A percentile compares a stretch with the other conserved stretches of the same genome.
Evolutionary conservation across 1,139 yeast species (phyloP).

Genomic region (Suhomyces coccinellae): DNA sequence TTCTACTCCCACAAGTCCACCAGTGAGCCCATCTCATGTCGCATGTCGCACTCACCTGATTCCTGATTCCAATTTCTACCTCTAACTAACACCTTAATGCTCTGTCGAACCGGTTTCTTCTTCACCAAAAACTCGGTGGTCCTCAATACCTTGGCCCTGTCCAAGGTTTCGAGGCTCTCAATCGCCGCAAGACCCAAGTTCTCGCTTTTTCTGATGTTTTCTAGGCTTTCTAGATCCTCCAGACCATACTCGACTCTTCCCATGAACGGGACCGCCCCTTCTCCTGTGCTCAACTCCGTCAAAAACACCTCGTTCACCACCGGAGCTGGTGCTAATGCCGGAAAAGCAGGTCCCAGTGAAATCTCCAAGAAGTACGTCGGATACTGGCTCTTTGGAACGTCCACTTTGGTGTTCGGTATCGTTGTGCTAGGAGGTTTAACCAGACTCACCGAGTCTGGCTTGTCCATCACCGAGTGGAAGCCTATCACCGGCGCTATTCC

Average conservation of each 20-base stretch:
- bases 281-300: constrained; percentile 5
- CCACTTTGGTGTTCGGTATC: constrained; percentile 89
- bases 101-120: constrained; percentile 44
- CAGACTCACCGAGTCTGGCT: constrained; percentile 90
- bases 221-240: constrained; percentile 4
- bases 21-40: not conserved
- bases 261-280: not conserved
- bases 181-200: constrained; percentile 12
- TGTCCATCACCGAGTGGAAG: constrained; percentile 97
- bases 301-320: constrained; percentile 3
- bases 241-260: constrained; percentile 16
- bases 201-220: constrained; percentile 3
- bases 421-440: constrained; percentile 97
- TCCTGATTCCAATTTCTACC: not conserved
- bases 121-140: constrained; percentile 45
- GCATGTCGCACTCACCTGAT: constrained; percentile 2
- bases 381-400: constrained; percentile 87
- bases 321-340: constrained; percentile 5
- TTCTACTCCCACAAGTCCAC: too few relatives aligned
- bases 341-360: constrained; percentile 13
- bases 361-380: constrained; percentile 61
- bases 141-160: constrained; percentile 29
- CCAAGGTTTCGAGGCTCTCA: constrained; percentile 21
- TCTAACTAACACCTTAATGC: constrained; percentile 19
- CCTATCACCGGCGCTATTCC: constrained; percentile 96